Evolutionary conservation across 805 yeast species (phyloP), one percentile per base, ranked within the genome.

Genomic region (Candida argentea): DNA sequence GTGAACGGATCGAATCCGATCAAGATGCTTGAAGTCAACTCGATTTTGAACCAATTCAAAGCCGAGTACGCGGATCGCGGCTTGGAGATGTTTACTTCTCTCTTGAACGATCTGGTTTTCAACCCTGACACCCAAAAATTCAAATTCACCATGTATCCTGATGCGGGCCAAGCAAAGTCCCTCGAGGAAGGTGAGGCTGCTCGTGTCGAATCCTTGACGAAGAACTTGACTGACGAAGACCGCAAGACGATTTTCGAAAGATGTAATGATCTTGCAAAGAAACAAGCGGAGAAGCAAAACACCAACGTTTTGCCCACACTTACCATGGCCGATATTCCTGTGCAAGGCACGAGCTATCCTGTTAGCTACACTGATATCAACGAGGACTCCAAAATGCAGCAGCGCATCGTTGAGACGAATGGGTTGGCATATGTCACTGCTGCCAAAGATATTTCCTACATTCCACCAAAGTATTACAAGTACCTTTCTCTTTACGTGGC

Each of bases 1-100:
- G 76, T 81, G 28, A 85, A 85, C 48, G 73, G 71, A 14, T 68
- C 72, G n/a, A 83, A 84, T 51, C 93, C 94, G 2, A 60, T 89
- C 39, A 67, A 73, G 8, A 42, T 68, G 3, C 55, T 91, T 27
- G 74, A 75, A 31, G 80, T 83, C 54, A 80, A 81, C 38, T 63
- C 61, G 7, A 60, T 71, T 14, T 55, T 89, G 21, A 38, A 46
- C 4, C 57, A 61, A 35, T 85, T 91, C 61, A 74, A 74, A 42
- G 48, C 52, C 4, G 86, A 83, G 15, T 75, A 76, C 44, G 47
- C 50, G 3, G 46, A 43, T 3, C 51, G 63, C 17, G 82, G 82
- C 8, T 38, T 60, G 15, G 37, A 46, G 2, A 43, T 86, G 26
- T 80, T 91, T 47, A 65, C 70, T 32, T 67, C 70, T 8, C 43